A percentile compares a stretch with the other conserved stretches of the same genome.
Conservation (phyloP, 805 yeast genomes). For the Saccharomyces kudriavzevii region DNA sequence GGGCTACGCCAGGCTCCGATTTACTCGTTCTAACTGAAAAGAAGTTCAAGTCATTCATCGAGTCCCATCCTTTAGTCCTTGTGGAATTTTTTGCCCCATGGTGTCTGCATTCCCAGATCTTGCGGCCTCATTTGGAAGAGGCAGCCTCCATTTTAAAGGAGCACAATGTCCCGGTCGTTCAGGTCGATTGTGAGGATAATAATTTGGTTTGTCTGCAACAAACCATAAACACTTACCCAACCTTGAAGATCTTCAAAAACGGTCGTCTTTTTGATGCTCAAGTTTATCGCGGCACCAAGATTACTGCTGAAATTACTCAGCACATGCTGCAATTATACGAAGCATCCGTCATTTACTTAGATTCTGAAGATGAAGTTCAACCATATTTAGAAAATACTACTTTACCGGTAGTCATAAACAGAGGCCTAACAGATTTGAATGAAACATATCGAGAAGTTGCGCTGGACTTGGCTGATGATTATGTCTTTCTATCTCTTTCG, state of each 20-base stretch:
- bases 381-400: constrained; percentile 10
- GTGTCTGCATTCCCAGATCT: constrained; percentile 90
- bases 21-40: constrained; percentile 68
- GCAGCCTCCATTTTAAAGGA: constrained; percentile 72
- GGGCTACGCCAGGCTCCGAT: constrained; percentile 72
- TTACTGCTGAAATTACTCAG: constrained; percentile 61
- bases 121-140: constrained; percentile 65
- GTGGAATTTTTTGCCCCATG: constrained; percentile 91
- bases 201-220: constrained; percentile 57
- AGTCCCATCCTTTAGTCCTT: constrained; percentile 64
- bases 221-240: constrained; percentile 73
- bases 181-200: constrained; percentile 75
- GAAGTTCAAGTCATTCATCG: constrained; percentile 57
- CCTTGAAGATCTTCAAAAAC: constrained; percentile 60
- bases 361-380: constrained; percentile 36
- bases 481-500: constrained; percentile 43
- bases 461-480: constrained; percentile 50
- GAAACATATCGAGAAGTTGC: constrained; percentile 58
- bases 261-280: constrained; percentile 37
- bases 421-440: constrained; percentile 37
- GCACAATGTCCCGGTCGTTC: constrained; percentile 64
- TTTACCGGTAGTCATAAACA: constrained; percentile 45
- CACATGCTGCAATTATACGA: constrained; percentile 74
- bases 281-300: constrained; percentile 79
- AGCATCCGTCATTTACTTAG: constrained; percentile 58